Conservation (phyloP, 75 land plant species). For the Sequoia sempervirens region DNA sequence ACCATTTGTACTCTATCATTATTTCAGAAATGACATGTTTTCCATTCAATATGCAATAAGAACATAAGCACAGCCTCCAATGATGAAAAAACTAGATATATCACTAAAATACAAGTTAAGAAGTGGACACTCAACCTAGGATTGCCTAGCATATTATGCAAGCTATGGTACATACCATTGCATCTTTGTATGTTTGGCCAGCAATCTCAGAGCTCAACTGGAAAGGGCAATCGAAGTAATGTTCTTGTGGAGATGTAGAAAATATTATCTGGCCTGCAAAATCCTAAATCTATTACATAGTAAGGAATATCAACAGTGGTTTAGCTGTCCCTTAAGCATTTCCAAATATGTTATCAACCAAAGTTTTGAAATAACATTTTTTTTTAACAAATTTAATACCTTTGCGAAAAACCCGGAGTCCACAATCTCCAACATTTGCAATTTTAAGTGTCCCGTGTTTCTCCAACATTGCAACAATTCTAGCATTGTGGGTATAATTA, state of each 20-base stretch:
- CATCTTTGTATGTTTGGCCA: conserved; percentile 87
- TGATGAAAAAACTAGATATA: neutral
- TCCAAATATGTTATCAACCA: neutral
- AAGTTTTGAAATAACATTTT: neutral
- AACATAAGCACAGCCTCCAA: neutral
- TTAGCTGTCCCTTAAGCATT: neutral
- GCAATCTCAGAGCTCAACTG: conserved; percentile 82
- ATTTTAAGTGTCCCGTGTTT: conserved; percentile 64
- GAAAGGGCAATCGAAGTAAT: conserved; percentile 96
- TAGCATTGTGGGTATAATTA: conserved; percentile 8
- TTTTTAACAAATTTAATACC: conserved; percentile 35
- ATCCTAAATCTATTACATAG: neutral
- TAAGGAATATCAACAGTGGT: neutral
- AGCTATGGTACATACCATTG: conserved; percentile 42
- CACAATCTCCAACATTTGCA: conserved; percentile 97
- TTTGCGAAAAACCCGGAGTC: conserved; percentile 66
- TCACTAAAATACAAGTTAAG: neutral
- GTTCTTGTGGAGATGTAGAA: conserved; percentile 85
- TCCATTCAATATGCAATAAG: neutral
- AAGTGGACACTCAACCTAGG: neutral
- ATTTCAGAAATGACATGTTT: neutral
- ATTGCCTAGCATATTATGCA: neutral
- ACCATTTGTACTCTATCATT: neutral
- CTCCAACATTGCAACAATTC: conserved; percentile 89
- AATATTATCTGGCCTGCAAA: conserved; percentile 64